Conservation (phyloP, 345 rosid genomes). For the Eucalyptus melliodora region DNA sequence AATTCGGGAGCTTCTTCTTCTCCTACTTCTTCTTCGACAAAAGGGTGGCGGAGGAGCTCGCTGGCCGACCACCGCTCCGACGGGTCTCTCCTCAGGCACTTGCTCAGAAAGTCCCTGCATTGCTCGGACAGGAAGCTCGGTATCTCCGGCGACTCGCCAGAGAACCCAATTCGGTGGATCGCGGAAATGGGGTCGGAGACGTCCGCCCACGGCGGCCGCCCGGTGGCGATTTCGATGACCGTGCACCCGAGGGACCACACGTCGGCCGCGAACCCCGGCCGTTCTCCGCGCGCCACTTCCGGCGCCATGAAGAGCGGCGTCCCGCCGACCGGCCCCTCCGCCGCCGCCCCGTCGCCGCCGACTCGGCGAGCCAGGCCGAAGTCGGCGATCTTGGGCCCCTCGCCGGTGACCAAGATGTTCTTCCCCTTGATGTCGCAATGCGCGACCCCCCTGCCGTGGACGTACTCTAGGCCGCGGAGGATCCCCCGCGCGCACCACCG, state of each 20-base stretch:
- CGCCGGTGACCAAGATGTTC: conserved; percentile 25
- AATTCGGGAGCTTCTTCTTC: not conserved
- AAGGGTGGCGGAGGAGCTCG: conserved; percentile 30
- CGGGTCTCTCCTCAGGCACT: conserved; percentile 41
- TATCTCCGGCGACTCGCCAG: conserved; percentile 19
- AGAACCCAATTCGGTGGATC: conserved; percentile 34
- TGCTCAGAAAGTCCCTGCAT: conserved; percentile 32
- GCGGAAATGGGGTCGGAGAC: conserved; percentile 26
- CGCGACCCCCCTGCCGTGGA: conserved; percentile 45
- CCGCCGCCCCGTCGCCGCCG: not conserved
- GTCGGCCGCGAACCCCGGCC: conserved; percentile 39
- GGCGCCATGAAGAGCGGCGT: conserved; percentile 65
- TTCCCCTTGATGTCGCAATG: conserved; percentile 73
- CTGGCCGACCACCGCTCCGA: conserved; percentile 31
- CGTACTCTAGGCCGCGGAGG: conserved; percentile 32
- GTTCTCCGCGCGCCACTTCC: conserved; percentile 50
- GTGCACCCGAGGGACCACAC: conserved; percentile 63
- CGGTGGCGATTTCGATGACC: conserved; percentile 45
- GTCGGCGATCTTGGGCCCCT: conserved; percentile 44
- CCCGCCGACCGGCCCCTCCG: conserved; percentile 3
- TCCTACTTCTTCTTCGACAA: not conserved
- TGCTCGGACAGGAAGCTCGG: conserved; percentile 23
- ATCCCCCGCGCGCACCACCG: conserved; percentile 30
- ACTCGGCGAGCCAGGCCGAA: conserved; percentile 42
- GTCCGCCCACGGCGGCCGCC: conserved; percentile 24